Conservation (phyloP, 495 filamentous ascomycete genomes). For the Oidiodendron maius region DNA sequence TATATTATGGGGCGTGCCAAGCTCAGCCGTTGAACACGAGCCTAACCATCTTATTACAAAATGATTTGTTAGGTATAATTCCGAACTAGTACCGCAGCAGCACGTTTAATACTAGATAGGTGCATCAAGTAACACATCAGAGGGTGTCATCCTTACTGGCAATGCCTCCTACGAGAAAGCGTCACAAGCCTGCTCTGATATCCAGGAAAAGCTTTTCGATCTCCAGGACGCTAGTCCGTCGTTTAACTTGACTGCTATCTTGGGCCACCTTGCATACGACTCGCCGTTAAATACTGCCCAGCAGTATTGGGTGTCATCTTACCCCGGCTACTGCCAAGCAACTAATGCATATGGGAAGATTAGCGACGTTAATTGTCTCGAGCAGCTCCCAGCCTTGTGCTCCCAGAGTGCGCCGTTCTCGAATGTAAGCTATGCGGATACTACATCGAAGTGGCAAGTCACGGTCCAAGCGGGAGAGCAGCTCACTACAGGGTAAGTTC, state of each 20-base stretch:
- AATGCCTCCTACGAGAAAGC: conserved; percentile 24
- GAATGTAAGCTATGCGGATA: conserved; percentile 30
- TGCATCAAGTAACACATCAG: conserved; percentile 30
- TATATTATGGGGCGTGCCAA: no score
- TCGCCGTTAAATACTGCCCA: conserved; percentile 36
- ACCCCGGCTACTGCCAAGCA: no score
- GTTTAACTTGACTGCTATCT: no score
- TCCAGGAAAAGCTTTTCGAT: conserved; percentile 41
- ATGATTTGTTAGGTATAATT: conserved; percentile 17
- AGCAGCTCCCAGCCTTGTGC: no score
- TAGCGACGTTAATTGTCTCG: no score
- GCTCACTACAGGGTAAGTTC: conserved; percentile 38
- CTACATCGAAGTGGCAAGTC: conserved; percentile 36
- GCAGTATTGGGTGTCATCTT: no score
- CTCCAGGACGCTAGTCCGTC: conserved; percentile 28
- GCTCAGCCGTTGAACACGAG: no score
- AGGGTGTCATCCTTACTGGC: conserved; percentile 34
- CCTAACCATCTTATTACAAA: conserved; percentile 16
- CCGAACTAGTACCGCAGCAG: no score
- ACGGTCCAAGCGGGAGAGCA: conserved; percentile 36
- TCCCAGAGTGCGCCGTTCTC: no score
- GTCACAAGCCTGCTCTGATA: conserved; percentile 23
- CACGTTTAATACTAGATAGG: no score
- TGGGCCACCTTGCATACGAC: conserved; percentile 29
- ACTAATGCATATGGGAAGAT: no score